Conservation (phyloP, 345 rosid species). For the Gynandropsis gynandra region DNA sequence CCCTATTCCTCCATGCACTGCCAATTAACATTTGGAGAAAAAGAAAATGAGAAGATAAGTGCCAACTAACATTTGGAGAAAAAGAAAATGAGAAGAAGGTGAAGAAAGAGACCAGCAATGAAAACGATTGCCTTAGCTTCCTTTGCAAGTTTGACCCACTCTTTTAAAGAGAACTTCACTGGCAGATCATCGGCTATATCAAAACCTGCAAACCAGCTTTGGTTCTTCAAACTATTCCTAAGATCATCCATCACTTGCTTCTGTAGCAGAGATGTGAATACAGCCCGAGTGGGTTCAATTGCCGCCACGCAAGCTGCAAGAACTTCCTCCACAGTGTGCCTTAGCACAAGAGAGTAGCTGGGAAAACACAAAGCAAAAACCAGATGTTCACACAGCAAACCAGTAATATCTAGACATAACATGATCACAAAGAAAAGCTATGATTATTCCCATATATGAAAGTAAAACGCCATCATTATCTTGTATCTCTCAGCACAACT, state of each 20-base stretch:
- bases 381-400: background rate
- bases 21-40: constrained; percentile 18
- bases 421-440: background rate
- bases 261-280: constrained; percentile 67
- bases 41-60: constrained; percentile 8
- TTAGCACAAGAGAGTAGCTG: constrained; percentile 89
- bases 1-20: constrained; percentile 97
- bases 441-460: constrained; percentile 11
- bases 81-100: constrained; percentile 4
- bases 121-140: constrained; percentile 70
- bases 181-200: constrained; percentile 72
- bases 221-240: constrained; percentile 52
- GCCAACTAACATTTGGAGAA: constrained; percentile 17
- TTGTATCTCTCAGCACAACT: constrained; percentile 2
- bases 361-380: constrained; percentile 17
- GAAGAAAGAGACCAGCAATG: constrained; percentile 60
- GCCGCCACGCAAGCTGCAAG: constrained; percentile 85
- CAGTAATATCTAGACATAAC: constrained; percentile 4
- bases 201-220: constrained; percentile 74
- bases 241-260: constrained; percentile 71
- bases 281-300: constrained; percentile 71
- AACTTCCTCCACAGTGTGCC: constrained; percentile 96
- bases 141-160: constrained; percentile 73
- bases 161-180: constrained; percentile 42
- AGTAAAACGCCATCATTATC: background rate